phyloP scores from a whole-genome alignment of 352 stramenopile genomes.

The Phytophthora colocasiae region DNA sequence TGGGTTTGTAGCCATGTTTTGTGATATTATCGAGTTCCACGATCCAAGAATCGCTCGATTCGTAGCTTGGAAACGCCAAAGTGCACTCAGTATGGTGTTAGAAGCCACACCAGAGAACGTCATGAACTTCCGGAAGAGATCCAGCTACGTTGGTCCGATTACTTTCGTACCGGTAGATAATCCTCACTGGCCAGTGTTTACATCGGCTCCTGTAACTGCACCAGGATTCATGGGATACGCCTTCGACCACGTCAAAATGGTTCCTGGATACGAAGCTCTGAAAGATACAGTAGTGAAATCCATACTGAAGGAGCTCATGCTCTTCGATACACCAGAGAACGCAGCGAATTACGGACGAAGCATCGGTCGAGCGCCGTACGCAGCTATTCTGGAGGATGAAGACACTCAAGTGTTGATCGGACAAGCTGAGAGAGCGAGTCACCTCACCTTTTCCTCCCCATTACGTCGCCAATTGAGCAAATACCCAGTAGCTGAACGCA shows the following conservation, averaged over 20 bases:
- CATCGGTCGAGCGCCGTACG: constrained; percentile 50
- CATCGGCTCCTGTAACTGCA: constrained; percentile 41
- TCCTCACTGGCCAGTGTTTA: constrained; percentile 70
- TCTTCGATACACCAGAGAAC: constrained; percentile 68
- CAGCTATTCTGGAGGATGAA: constrained; percentile 49
- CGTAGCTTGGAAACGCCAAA: constrained; percentile 62
- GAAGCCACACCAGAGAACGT: constrained; percentile 66
- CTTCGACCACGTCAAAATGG: constrained; percentile 69
- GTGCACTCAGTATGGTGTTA: constrained; percentile 71
- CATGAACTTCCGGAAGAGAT: constrained; percentile 62
- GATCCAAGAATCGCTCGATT: constrained; percentile 62
- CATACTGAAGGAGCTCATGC: constrained; percentile 79
- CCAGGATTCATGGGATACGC: constrained; percentile 78
- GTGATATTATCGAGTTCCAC: constrained; percentile 74
- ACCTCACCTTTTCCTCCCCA: constrained; percentile 67
- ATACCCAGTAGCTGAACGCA: constrained; percentile 51
- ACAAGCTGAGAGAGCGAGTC: constrained; percentile 26
- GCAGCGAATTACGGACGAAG: constrained; percentile 50
- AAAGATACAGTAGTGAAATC: constrained; percentile 75
- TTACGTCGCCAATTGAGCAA: constrained; percentile 54
- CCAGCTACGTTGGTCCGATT: constrained; percentile 56
- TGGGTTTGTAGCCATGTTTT: constrained; percentile 83
- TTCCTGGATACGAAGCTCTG: constrained; percentile 61
- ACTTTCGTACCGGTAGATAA: constrained; percentile 79
- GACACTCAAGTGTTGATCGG: constrained; percentile 13